Evolutionary conservation across 2,329 filamentous ascomycete genomes (phyloP).

Genomic region (Bipolaris cookei): DNA sequence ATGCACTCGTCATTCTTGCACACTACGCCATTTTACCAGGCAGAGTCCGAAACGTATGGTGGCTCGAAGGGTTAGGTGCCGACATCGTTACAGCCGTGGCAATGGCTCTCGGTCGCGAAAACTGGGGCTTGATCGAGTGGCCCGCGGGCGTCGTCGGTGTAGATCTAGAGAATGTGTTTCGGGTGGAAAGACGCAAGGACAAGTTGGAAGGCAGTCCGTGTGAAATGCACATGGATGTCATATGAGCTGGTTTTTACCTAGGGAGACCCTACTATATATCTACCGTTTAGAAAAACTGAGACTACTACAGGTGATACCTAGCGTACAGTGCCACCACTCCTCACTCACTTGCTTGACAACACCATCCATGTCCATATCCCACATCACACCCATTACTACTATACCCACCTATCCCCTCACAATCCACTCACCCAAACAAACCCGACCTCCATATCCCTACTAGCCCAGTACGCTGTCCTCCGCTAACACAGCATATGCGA

Average conservation of each 20-base stretch:
- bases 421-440: too few relatives aligned
- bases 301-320: not conserved
- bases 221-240: slow-evolving; percentile 39
- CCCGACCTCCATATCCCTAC: too few relatives aligned
- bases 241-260: slow-evolving; percentile 16
- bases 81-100: slow-evolving; percentile 44
- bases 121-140: slow-evolving; percentile 43
- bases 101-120: slow-evolving; percentile 39
- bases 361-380: too few relatives aligned
- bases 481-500: too few relatives aligned
- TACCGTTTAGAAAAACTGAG: not conserved
- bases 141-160: slow-evolving; percentile 38
- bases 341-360: not conserved
- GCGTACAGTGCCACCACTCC: not conserved
- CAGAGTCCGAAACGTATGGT: slow-evolving; percentile 44
- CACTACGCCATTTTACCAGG: slow-evolving; percentile 49
- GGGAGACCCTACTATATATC: not conserved
- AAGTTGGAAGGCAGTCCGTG: slow-evolving; percentile 26
- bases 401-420: too few relatives aligned
- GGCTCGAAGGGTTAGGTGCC: slow-evolving; percentile 43
- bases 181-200: slow-evolving; percentile 22
- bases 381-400: too few relatives aligned
- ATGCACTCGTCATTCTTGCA: slow-evolving; percentile 48
- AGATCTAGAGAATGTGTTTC: slow-evolving; percentile 34
- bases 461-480: too few relatives aligned